A percentile compares a stretch with the other conserved stretches of the same genome.
These are phyloP conservation scores for Ganoderma multipileum DNA, from an alignment of 1,284 basidiomycete species.

Conservation along the genomic window DNA sequence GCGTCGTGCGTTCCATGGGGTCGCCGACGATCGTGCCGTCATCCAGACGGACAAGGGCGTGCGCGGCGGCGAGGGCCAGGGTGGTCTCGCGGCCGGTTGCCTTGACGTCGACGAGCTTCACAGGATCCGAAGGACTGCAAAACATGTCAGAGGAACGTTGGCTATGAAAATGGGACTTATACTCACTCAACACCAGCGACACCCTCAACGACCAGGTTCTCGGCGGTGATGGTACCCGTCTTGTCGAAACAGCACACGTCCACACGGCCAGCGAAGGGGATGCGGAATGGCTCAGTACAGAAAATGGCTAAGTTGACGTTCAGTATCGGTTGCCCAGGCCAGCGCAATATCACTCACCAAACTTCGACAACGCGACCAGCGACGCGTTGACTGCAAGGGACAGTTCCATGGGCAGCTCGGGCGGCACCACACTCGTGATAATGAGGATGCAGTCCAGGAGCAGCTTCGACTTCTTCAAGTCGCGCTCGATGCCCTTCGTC, in stretches of 20 bases:
- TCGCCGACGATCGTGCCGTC: conserved; percentile 96
- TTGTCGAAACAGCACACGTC: conserved; percentile 99
- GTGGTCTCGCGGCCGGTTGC: conserved; percentile 82
- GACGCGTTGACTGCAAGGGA: conserved; percentile 94
- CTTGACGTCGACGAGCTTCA: conserved; percentile 81
- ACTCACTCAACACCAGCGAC: conserved; percentile 87
- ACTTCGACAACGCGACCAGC: conserved; percentile 92
- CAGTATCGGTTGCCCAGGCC: background rate
- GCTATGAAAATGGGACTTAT: background rate
- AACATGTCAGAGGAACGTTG: conserved; percentile 17
- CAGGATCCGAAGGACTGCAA: conserved; percentile 60
- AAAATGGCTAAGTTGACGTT: conserved; percentile 76
- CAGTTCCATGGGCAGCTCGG: conserved; percentile 96
- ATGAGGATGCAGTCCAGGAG: conserved; percentile 94
- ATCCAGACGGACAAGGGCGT: conserved; percentile 92
- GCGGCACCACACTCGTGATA: conserved; percentile 94
- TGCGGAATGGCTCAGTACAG: conserved; percentile 97
- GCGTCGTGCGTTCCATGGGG: conserved; percentile 98
- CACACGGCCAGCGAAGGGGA: conserved; percentile 91
- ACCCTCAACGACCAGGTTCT: conserved; percentile 94
- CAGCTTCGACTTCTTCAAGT: conserved; percentile 92
- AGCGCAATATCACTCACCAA: conserved; percentile 54
- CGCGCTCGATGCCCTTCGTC: conserved; percentile 91
- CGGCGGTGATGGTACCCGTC: conserved; percentile 96
- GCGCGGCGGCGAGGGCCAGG: conserved; percentile 91